Evolutionary conservation across 164 flowering plant genomes (phyloP), one percentile per base, ranked within the genome.

Genomic region (Taxillus chinensis): DNA sequence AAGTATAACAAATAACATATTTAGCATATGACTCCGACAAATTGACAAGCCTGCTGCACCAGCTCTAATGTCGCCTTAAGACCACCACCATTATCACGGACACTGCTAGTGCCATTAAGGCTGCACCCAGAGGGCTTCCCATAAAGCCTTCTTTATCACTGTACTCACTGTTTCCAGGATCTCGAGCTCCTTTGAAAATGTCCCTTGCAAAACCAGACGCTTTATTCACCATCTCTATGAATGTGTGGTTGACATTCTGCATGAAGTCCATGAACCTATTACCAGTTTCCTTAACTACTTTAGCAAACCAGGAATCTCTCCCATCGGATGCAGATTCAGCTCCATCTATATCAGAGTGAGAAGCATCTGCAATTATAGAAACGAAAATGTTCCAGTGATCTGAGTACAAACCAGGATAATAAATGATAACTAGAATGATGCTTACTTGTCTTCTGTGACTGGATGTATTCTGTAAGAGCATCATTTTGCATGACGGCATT

Each of bases 401-500:
- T 11, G 51, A 2, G 51, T 11, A 48, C 4, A 48, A 48, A 48
- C 4, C 46, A 2, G 13, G 51, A 27, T 27, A 27, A 27, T 27
- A 27, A 48, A 48, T 11, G 51, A 48, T 7, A 27, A 8, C 12
- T 8, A 7, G 13, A 48, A 48, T 48, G 13, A 2, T 48, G 51
- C 51, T 48, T 48, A 7, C 51, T 48, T 11, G 9, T 48, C 12
- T 7, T 48, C 1, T 48, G 51, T 0, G 51, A 48, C 4, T 7
- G 51, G 13, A 48, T 11, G 13, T 8, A 51, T 51, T 51, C 27
- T 2, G 5, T 15, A n/a, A 51, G 54, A 14, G 54, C 54, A 2
- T 51, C 54, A 57, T 37, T 57, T 9, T 57, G 14, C 59, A 57
- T 57, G 8, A 57, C 59, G 10, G 59, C 59, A 40, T 57, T 41